phyloP scores from a whole-genome alignment of 2,329 filamentous ascomycete genomes.

The Aspergillus sp. region DNA sequence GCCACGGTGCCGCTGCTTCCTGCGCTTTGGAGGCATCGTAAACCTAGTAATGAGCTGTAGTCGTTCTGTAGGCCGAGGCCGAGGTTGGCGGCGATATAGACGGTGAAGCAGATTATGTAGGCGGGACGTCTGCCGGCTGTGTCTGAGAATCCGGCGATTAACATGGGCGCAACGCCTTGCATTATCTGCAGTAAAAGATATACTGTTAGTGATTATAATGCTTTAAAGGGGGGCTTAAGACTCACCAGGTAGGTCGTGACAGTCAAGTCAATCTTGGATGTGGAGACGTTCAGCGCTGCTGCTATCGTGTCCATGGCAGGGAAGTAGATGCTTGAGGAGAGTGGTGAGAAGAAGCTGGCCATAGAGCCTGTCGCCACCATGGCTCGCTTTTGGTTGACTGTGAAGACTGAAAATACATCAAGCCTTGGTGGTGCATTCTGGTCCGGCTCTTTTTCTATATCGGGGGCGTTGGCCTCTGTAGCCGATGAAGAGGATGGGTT shows the following conservation, averaged over 20 bases:
- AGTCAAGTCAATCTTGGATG: constrained; percentile 51
- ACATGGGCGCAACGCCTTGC: constrained; percentile 56
- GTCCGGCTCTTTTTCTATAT: neutral
- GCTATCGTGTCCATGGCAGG: constrained; percentile 41
- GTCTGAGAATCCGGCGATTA: constrained; percentile 56
- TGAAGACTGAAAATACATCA: constrained; percentile 29
- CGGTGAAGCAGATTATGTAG: constrained; percentile 56
- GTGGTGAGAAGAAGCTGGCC: constrained; percentile 35
- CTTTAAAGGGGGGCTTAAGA: neutral
- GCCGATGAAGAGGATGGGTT: neutral
- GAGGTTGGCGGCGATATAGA: constrained; percentile 46
- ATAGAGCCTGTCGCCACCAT: constrained; percentile 29
- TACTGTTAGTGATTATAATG: neutral
- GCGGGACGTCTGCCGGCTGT: constrained; percentile 54
- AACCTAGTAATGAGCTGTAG: constrained; percentile 41
- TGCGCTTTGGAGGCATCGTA: constrained; percentile 45
- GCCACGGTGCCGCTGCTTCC: constrained; percentile 47
- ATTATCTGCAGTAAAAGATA: constrained; percentile 53
- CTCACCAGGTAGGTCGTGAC: constrained; percentile 53
- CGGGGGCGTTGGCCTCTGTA: neutral
- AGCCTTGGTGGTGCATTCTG: neutral
- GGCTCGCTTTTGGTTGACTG: constrained; percentile 24
- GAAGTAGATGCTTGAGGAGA: constrained; percentile 41
- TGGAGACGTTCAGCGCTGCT: constrained; percentile 43
- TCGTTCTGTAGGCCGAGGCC: constrained; percentile 42